Percentiles rank a stretch among this genome's conserved stretches.
Conservation (phyloP, 306 rosid genomes). For the Trichosanthes truncata region DNA sequence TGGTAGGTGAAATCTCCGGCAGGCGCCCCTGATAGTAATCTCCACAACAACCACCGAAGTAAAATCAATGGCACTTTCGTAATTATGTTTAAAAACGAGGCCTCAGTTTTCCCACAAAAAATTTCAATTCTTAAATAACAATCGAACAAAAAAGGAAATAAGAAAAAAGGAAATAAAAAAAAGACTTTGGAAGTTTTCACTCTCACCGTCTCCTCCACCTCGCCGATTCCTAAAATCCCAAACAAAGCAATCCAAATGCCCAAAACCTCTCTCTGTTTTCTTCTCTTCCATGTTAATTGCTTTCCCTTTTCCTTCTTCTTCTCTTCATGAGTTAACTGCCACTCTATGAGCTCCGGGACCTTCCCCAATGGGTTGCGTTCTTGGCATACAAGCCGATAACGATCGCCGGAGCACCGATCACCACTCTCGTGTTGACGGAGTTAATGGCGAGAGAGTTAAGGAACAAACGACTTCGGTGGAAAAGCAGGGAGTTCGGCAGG, state of each 20-base stretch:
- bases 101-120: not conserved
- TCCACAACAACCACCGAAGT: not conserved
- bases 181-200: not conserved
- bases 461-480: slow-evolving; percentile 14
- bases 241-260: not conserved
- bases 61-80: not conserved
- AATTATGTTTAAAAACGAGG: not conserved
- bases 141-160: not conserved
- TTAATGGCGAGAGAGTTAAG: slow-evolving; percentile 21
- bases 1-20: not conserved
- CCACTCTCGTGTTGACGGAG: slow-evolving; percentile 11
- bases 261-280: not conserved
- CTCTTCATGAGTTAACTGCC: slow-evolving; percentile 27
- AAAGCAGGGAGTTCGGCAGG: slow-evolving; percentile 21
- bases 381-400: slow-evolving; percentile 32
- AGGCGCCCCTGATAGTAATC: not conserved
- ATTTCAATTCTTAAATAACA: not conserved
- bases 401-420: slow-evolving; percentile 21
- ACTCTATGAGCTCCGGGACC: slow-evolving; percentile 16
- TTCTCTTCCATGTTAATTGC: not conserved
- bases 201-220: not conserved
- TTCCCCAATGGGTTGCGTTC: slow-evolving; percentile 86
- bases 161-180: not conserved
- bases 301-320: not conserved
- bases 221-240: not conserved